Evolutionary conservation across 176 grass and related monocot species (phyloP).

Genomic region (Tillandsia leiboldiana): DNA sequence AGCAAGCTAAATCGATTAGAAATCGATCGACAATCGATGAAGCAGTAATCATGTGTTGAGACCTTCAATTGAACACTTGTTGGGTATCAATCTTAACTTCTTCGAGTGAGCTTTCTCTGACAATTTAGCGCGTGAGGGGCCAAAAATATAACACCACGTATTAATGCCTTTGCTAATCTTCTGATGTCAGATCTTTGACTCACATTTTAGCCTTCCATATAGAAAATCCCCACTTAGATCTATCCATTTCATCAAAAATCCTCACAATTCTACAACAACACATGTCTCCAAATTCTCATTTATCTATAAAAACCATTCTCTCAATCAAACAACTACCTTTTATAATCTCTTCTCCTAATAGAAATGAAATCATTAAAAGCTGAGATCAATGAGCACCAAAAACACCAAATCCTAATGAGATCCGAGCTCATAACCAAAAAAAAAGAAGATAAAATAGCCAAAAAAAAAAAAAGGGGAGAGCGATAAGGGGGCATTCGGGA

Average conservation of each 20-base stretch:
- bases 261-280: not conserved
- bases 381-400: not conserved
- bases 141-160: too few species aligned
- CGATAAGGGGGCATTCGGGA: not conserved
- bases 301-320: not conserved
- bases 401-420: slow-evolving; percentile 1
- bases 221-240: not conserved
- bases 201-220: too few species aligned
- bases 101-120: too few species aligned
- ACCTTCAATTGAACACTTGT: too few species aligned
- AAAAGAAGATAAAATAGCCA: slow-evolving; percentile 1
- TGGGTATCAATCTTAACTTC: too few species aligned
- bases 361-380: not conserved
- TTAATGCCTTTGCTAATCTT: too few species aligned
- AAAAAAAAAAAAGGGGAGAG: not conserved
- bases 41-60: too few species aligned
- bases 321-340: not conserved
- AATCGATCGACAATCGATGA: too few species aligned
- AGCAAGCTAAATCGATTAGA: too few species aligned
- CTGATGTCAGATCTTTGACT: too few species aligned
- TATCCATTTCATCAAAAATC: not conserved
- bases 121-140: too few species aligned
- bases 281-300: not conserved
- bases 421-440: slow-evolving; percentile 7
- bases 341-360: not conserved